Base-by-base conservation (phyloP, 192 early-diverging fungal genomes). In the Coemansia sp. region DNA sequence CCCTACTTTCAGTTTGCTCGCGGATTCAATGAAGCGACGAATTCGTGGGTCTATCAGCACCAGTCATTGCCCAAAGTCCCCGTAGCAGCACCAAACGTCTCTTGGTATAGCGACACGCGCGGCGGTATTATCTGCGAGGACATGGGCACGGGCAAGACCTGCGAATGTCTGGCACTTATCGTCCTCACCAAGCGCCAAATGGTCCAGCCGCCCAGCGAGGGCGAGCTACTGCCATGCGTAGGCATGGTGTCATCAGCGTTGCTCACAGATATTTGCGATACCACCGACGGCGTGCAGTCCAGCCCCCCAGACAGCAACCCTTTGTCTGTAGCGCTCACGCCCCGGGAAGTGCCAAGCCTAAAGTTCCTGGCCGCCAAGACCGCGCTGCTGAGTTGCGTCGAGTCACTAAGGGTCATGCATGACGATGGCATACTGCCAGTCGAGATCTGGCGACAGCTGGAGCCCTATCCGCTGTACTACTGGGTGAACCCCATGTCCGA, bases 81-180 rank as follows among this genome's bases (percentile, higher is more conserved):
- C 31, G 57, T 76, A 6, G 40, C 47, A 19, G 66, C 74, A 5
- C 41, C 60, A 19, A 68, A 77, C 64, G 72, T 77, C 2, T 62
- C 71, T n/a, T 77, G 76, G 76, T 77, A 74, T 46, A 65, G 67
- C 59, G 67, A 74, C 41, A 60, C 74, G 0, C 73, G 64, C 7
- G 90, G 89, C 20, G 92, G 94, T 0, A 91, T 95, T 54, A 87
- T 95, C 41, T 93, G 90, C 72, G 94, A 94, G 65, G 92, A 94
- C 29, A 95, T 95, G 94, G 93, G 94, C n/a, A 92, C 89, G 2
- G 94, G 93, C 8, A 93, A 93, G 64, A 93, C 90, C 0, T 87
- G 87, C 67, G 86, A 91, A 20, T 90, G 89, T 43, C 71, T 94
- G 12, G 87, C 91, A 10, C 70, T 89, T 9, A 86, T 90, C 17